Evolutionary conservation across 2,329 filamentous ascomycete genomes (phyloP), one percentile per base, ranked within the genome.

Genomic region (Apiospora kogelbergensis): DNA sequence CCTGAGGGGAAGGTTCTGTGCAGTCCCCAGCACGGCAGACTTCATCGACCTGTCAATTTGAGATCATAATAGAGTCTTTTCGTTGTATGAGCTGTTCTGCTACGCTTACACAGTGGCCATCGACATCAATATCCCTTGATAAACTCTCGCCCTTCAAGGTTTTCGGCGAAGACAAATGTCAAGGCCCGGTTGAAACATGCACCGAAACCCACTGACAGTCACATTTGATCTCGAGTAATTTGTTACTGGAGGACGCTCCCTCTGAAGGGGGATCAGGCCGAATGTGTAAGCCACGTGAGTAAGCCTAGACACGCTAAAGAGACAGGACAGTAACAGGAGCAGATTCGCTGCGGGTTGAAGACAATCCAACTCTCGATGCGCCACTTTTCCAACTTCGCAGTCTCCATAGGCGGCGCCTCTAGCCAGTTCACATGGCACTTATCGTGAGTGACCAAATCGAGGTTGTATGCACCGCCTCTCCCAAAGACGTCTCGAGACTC

Each of bases 121-220:
- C 48, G 48, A 20, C 53, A 22, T 37, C 53, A 37, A 60, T 53
- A 30, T 37, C 30, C 30, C 26, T n/a, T 60, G 40, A 6, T 45
- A n/a, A 60, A 60, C 53, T 60, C 53, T 60, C 30, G 5, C 4
- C 53, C 2, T 9, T n/a, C 53, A 37, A 60, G 53, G 53, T 60
- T 60, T 30, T 60, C 53, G 53, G 53, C 53, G 53, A 60, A 60
- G 7, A 60, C 53, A 60, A 33, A n/a, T 60, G 53, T 60, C 53
- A 37, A 60, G 53, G 53, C 53, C 53, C 30, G 53, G 33, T 37
- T 60, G 53, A 60, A 60, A 60, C 53, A 60, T 20, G 53, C 53
- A 37, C 53, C 53, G 53, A 60, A 60, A 60, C 53, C 53, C 53
- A 60, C 30, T 22, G 53, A 37, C 53, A 60, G 53, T 37, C 53